Conservation (phyloP, 106 monocot species). For the Dendrobium catenatum region DNA sequence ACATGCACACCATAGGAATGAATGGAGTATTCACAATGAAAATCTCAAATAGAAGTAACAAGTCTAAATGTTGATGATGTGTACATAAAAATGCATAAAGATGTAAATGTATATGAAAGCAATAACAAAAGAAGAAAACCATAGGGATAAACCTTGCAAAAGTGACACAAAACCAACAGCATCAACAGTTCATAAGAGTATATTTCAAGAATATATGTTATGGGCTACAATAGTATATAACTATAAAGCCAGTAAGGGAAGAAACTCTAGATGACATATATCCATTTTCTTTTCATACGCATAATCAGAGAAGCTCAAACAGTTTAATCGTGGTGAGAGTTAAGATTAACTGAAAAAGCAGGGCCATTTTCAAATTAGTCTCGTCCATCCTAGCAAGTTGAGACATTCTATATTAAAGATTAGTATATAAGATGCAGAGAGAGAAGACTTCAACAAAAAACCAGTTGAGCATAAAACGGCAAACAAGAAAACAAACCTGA, state of each 20-base stretch:
- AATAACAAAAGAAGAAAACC: too few species aligned
- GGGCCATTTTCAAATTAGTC: neutral
- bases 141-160: too few species aligned
- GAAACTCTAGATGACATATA: neutral
- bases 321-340: neutral
- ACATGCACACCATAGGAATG: too few species aligned
- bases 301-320: neutral
- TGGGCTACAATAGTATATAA: neutral
- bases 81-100: too few species aligned
- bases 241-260: neutral
- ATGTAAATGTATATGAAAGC: too few species aligned
- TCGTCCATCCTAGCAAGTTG: neutral
- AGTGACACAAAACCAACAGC: neutral
- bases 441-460: neutral
- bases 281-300: neutral
- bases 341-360: neutral
- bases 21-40: too few species aligned
- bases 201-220: neutral
- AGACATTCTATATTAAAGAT: neutral
- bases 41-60: too few species aligned
- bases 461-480: neutral
- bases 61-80: too few species aligned
- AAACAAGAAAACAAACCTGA: neutral
- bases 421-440: neutral
- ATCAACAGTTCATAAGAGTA: neutral